Evolutionary conservation across 2,329 filamentous ascomycete genomes (phyloP).

Genomic region (Arthrobotrys conoides): DNA sequence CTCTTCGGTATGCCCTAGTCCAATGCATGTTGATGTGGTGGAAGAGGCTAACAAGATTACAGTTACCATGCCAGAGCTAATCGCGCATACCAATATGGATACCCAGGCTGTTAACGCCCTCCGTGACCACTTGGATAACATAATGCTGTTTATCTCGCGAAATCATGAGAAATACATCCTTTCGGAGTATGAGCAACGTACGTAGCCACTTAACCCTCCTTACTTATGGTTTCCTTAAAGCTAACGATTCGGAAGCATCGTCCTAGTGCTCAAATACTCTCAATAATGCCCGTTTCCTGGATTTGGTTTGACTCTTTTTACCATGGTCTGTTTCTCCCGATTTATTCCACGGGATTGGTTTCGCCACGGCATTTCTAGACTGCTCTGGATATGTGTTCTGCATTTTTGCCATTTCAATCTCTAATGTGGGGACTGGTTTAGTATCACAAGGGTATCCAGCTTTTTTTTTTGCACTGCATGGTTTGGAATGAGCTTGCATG

Average conservation of each 20-base stretch:
- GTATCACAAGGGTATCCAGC: neutral
- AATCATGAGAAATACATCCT: constrained; percentile 84
- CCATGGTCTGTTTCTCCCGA: constrained; percentile 2
- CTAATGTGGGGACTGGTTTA: neutral
- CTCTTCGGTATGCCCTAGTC: constrained; percentile 75
- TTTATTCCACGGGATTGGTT: neutral
- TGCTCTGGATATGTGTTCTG: neutral
- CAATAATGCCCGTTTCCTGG: neutral
- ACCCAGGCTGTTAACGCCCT: constrained; percentile 88
- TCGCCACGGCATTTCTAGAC: neutral
- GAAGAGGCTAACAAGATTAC: constrained; percentile 41
- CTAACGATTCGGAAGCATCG: constrained; percentile 9
- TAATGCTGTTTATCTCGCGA: constrained; percentile 86
- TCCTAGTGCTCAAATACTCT: constrained; percentile 24
- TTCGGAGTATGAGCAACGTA: constrained; percentile 80
- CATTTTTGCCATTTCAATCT: neutral
- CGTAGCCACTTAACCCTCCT: constrained; percentile 62
- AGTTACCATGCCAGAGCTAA: constrained; percentile 92
- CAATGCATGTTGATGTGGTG: neutral
- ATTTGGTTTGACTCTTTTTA: neutral
- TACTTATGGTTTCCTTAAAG: neutral
- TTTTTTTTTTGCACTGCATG: neutral
- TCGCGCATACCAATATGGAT: constrained; percentile 99
- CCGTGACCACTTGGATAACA: constrained; percentile 87
- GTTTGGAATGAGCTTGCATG: neutral